phyloP scores from a whole-genome alignment of 148 eudicot genomes.

The Talinum fruticosum region DNA sequence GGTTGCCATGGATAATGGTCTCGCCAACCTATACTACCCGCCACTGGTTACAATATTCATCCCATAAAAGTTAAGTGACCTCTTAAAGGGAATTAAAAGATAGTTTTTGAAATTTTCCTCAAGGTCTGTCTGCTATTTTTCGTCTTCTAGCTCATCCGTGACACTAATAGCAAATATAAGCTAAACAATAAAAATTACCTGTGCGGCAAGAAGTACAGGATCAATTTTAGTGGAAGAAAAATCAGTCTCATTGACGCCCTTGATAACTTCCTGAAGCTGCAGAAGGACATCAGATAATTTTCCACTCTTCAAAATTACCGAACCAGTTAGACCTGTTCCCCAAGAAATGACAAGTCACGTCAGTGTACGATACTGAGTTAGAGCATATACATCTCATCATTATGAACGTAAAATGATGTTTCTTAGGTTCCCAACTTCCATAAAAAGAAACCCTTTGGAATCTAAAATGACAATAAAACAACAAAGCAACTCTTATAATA shows the following conservation, averaged over 20 bases:
- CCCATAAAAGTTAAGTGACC: not conserved
- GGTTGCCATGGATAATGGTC: too few species aligned
- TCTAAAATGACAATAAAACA: not conserved
- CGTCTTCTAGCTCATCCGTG: not conserved
- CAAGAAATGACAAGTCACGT: slow-evolving; percentile 12
- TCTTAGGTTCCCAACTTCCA: not conserved
- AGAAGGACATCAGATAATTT: slow-evolving; percentile 63
- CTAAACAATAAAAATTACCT: slow-evolving; percentile 42
- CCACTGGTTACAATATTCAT: slow-evolving; percentile 3
- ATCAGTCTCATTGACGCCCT: slow-evolving; percentile 66
- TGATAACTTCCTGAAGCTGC: slow-evolving; percentile 70
- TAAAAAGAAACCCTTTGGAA: not conserved
- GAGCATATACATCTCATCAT: not conserved
- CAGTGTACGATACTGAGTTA: not conserved
- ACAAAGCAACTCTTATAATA: not conserved
- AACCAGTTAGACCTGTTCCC: slow-evolving; percentile 68
- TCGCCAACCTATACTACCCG: too few species aligned
- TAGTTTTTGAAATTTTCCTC: not conserved
- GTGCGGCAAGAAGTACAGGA: slow-evolving; percentile 70
- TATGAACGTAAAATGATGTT: not conserved
- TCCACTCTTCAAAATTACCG: slow-evolving; percentile 83
- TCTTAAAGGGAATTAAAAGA: not conserved
- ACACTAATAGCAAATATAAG: not conserved
- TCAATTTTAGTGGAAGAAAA: slow-evolving; percentile 61
- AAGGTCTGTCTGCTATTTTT: not conserved